Base-by-base conservation (phyloP, 306 rosid species). In the Abrus pulchellus region DNA sequence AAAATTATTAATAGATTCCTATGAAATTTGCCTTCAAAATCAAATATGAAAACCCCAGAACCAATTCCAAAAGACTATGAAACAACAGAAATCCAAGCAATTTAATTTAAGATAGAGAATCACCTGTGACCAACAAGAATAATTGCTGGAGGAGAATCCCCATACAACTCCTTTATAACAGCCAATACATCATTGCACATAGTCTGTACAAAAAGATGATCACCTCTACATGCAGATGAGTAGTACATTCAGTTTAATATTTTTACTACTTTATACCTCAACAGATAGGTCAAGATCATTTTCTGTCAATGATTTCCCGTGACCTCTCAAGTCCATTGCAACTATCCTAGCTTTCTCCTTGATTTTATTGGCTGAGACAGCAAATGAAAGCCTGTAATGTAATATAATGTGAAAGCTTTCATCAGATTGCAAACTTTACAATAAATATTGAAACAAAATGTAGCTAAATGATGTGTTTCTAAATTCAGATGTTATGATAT, bases 281-380 rank as follows among this genome's bases (percentile, higher is more conserved):
- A 90, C 82, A 27, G 98, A 91, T 82, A 95, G 87, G 83, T 95
- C 94, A 2, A 91, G 68, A 27, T 95, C 98, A 86, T 89, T 87
- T 74, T 93, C 99, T 34, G 97, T 80, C 60, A 59, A 59, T 62
- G 97, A 89, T 86, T 90, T 91, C 79, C 99, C 99, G 83, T 95
- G 99, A 66, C 99, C 98, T 90, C 99, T 89, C 84, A 91, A 77
- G 92, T 95, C 98, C 97, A 95, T 86, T 1, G 96, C 91, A 83
- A 93, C 93, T 67, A 95, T 93, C 83, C 88, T 91, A 84, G 93
- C 94, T 60, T 86, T 93, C 87, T 91, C 94, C 90, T 91, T 95
- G 48, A 95, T 93, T 82, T 72, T 83, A 60, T 87, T 78, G 0
- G 98, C 89, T 27, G 97, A 86, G 78, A 95, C 82, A 27, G 98